These are phyloP conservation scores for Catunica adiposa DNA, from an alignment of 2,329 filamentous ascomycete genomes.

Conservation along the genomic window DNA sequence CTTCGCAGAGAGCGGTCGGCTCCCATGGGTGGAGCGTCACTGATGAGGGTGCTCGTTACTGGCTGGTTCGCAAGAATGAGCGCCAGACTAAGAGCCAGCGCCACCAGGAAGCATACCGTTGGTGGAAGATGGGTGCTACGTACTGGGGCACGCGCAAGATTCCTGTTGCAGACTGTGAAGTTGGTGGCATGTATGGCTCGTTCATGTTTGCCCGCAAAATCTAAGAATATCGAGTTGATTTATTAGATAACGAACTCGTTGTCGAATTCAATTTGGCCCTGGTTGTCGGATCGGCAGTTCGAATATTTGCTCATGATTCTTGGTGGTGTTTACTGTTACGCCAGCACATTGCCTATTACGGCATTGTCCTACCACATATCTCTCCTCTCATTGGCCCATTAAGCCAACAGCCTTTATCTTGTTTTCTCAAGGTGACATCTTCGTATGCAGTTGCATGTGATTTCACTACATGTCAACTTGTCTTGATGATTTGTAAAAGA, in stretches of 20 bases:
- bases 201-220: constrained; percentile 47
- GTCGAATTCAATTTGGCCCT: neutral
- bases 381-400: neutral
- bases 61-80: constrained; percentile 45
- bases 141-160: constrained; percentile 83
- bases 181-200: constrained; percentile 81
- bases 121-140: constrained; percentile 72
- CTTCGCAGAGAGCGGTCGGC: constrained; percentile 43
- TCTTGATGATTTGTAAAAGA: neutral
- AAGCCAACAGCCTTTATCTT: neutral
- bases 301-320: neutral
- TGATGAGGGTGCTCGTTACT: constrained; percentile 47
- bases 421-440: neutral
- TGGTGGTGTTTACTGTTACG: neutral
- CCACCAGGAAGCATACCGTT: constrained; percentile 33
- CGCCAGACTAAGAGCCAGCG: constrained; percentile 19
- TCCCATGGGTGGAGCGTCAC: constrained; percentile 53
- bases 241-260: neutral
- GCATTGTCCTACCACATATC: neutral
- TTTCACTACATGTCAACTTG: neutral
- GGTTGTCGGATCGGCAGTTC: neutral
- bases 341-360: neutral
- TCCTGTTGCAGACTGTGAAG: constrained; percentile 78
- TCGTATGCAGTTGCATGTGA: constrained; percentile 3
- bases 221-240: constrained; percentile 20